These are phyloP conservation scores for Trichoderma asperellum DNA, from an alignment of 2,329 filamentous ascomycete genomes.

Conservation along the genomic window DNA sequence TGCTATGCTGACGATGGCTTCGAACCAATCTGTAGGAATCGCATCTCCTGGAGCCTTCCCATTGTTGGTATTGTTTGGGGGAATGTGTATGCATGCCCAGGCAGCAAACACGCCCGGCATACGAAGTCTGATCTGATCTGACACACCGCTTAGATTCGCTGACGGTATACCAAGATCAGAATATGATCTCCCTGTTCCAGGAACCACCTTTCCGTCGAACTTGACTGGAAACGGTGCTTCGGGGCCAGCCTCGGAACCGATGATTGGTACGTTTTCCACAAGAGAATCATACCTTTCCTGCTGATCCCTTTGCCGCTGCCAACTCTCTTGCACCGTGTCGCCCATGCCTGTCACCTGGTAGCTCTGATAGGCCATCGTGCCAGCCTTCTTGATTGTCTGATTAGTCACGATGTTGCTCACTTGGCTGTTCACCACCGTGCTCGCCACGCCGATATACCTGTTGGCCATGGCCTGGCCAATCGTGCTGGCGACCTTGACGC, in stretches of 20 bases:
- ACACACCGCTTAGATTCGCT: constrained; percentile 56
- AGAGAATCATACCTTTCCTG: constrained; percentile 41
- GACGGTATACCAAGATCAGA: constrained; percentile 54
- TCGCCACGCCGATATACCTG: constrained; percentile 47
- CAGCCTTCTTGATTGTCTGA: constrained; percentile 45
- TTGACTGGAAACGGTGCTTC: constrained; percentile 57
- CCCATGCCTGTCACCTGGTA: constrained; percentile 40
- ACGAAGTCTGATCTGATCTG: constrained; percentile 56
- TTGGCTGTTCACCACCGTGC: constrained; percentile 46
- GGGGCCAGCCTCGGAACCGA: constrained; percentile 56
- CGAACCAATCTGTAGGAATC: constrained; percentile 56
- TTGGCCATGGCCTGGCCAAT: constrained; percentile 52
- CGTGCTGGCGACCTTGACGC: constrained; percentile 59
- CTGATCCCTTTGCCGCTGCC: constrained; percentile 43
- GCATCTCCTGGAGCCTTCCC: constrained; percentile 36
- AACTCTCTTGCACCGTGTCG: constrained; percentile 39
- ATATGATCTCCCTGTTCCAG: constrained; percentile 48
- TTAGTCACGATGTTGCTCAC: constrained; percentile 45
- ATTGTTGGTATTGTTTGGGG: constrained; percentile 5
- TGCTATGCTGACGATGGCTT: constrained; percentile 61
- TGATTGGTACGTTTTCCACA: constrained; percentile 40
- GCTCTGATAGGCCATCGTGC: constrained; percentile 44
- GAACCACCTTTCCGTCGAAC: constrained; percentile 54
- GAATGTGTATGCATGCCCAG: constrained; percentile 56
- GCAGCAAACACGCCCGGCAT: constrained; percentile 67